phyloP scores from a whole-genome alignment of 2,329 filamentous ascomycete genomes.

The Xylariaceae sp. region DNA sequence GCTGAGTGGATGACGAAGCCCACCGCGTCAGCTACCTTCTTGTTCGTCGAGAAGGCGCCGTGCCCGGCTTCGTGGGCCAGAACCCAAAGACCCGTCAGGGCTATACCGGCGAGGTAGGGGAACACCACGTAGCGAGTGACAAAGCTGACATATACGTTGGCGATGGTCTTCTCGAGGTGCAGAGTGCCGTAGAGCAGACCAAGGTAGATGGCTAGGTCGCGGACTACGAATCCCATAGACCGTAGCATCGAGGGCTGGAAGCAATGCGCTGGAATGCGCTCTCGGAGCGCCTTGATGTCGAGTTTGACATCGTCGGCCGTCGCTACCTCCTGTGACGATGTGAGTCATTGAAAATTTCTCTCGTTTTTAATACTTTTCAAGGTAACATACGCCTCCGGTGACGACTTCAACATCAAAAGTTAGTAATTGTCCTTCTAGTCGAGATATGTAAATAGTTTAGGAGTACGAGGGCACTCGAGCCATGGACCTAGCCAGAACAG shows the following conservation, averaged over 20 bases:
- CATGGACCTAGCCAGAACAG: neutral
- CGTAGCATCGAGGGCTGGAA: constrained; percentile 59
- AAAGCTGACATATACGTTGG: constrained; percentile 51
- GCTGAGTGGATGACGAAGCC: constrained; percentile 72
- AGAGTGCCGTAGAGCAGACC: constrained; percentile 56
- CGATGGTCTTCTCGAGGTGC: constrained; percentile 54
- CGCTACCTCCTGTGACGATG: constrained; percentile 17
- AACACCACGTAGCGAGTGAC: constrained; percentile 61
- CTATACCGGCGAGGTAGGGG: constrained; percentile 66
- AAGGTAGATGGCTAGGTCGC: constrained; percentile 59
- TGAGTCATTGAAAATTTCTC: neutral
- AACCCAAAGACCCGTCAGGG: constrained; percentile 73
- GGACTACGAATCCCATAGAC: constrained; percentile 61
- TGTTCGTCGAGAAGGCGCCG: constrained; percentile 67
- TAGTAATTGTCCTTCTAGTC: neutral
- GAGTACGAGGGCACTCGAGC: neutral
- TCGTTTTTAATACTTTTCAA: neutral
- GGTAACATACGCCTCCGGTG: constrained; percentile 14
- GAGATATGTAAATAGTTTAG: neutral
- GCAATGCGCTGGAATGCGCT: constrained; percentile 65
- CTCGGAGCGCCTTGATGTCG: constrained; percentile 53
- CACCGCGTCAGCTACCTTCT: constrained; percentile 63
- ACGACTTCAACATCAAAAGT: constrained; percentile 1
- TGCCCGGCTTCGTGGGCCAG: constrained; percentile 75
- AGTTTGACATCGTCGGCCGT: constrained; percentile 17